Conservation (phyloP, 352 stramenopile genomes). For the Peronospora destructor region DNA sequence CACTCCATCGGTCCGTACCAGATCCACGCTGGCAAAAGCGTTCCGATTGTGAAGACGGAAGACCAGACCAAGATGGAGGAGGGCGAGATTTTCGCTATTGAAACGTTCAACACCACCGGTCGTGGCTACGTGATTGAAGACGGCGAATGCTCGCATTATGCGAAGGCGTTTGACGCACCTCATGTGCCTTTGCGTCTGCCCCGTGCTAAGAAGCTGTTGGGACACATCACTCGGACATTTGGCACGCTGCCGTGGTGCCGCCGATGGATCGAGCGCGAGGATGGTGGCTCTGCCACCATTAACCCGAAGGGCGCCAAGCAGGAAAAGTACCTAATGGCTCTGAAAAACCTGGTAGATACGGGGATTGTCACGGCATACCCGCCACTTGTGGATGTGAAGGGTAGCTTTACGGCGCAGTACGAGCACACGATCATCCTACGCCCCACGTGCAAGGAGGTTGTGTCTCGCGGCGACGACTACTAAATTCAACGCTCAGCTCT, state of each 20-base stretch:
- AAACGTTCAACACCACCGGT: slow-evolving; percentile 92
- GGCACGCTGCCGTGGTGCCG: slow-evolving; percentile 98
- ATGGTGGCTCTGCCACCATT: slow-evolving; percentile 91
- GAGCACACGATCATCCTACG: slow-evolving; percentile 97
- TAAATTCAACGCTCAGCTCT: slow-evolving; percentile 37
- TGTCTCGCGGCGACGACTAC: slow-evolving; percentile 97
- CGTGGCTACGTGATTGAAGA: slow-evolving; percentile 88
- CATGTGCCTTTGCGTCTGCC: slow-evolving; percentile 90
- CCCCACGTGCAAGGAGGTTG: slow-evolving; percentile 97
- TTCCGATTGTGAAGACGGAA: slow-evolving; percentile 93
- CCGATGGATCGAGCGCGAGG: slow-evolving; percentile 94
- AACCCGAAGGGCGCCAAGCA: slow-evolving; percentile 93
- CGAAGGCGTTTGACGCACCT: slow-evolving; percentile 93
- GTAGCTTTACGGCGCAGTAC: slow-evolving; percentile 98
- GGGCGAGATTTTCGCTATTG: slow-evolving; percentile 96
- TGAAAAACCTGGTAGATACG: slow-evolving; percentile 97
- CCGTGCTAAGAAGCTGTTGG: slow-evolving; percentile 92
- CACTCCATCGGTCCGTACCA: slow-evolving; percentile 97
- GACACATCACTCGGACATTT: slow-evolving; percentile 98
- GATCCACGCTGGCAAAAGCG: slow-evolving; percentile 94
- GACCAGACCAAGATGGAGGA: slow-evolving; percentile 96
- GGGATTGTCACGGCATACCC: slow-evolving; percentile 93
- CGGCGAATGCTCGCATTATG: slow-evolving; percentile 96
- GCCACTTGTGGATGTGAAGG: slow-evolving; percentile 93
- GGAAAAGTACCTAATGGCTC: slow-evolving; percentile 95